Base-by-base conservation (phyloP, 139 green algal species). In the Diplosphaera chodatii region DNA sequence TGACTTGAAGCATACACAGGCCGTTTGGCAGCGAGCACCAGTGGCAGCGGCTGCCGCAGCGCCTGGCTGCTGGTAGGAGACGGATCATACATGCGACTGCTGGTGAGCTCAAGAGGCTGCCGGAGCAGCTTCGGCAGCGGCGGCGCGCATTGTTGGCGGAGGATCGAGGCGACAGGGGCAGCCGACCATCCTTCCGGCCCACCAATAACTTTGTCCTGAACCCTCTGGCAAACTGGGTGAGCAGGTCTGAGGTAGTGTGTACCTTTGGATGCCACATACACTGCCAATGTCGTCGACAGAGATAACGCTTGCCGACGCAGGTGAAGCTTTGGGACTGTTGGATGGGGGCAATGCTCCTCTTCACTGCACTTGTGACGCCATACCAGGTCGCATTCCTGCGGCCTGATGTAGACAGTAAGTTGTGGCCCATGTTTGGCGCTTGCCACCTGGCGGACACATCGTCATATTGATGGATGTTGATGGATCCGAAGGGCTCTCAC, bases 291-390 rank as follows among this genome's bases (percentile, higher is more conserved):
- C n/a, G n/a, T n/a, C n/a, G n/a, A n/a, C n/a, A n/a, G n/a, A n/a
- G n/a, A n/a, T n/a, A n/a, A 48, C 37, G 37, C 13, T 13, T 48
- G n/a, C n/a, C 37, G 18, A 6, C 40, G 48, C 32, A 74, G 69
- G 69, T 74, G n/a, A 62, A 41, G 2, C 68, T 56, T 6, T 74
- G 69, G 69, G 69, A 67, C 10, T 6, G 67, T 8, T 40, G 63
- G 5, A 74, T 74, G 20, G 23, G 27, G 10, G 6, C 68, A 5
- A 21, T 68, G 22, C 55, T 74, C 6, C 20, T 74, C 5, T 74
- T 74, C n/a, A 74, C 69, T 28, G 56, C 69, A 3, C 63, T 64
- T 32, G 69, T 74, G 25, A 74, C 69, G 25, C 69, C 69, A 13
- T 74, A 68, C 63, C 55, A 74, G 40, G 55, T 74, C 21, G 31